Evolutionary conservation across 2,329 filamentous ascomycete species (phyloP), one percentile per base, ranked within the genome.

Genomic region (Mycosphaerella arachidis): DNA sequence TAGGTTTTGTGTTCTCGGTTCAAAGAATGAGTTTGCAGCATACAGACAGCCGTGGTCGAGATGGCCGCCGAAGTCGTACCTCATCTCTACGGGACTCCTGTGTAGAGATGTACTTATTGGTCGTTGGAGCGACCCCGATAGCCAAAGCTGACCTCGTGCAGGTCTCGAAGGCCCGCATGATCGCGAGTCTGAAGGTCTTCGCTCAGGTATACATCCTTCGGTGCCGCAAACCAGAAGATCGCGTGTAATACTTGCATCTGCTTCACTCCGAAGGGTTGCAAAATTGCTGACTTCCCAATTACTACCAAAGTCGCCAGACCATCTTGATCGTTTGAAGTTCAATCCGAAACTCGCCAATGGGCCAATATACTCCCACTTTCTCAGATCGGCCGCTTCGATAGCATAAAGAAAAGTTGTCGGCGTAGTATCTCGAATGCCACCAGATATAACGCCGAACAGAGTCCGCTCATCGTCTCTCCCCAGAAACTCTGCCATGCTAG

Each of bases 271-370:
- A 16, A 82, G 68, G 0, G 76, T 78, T 63, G 78, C 69, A 50
- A 82, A 75, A 63, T 80, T 82, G 24, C 74, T 76, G 9, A 78
- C 78, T 62, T 83, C 80, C 79, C 80, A 82, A 55, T 83, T 83
- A 9, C 77, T 71, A 0, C 81, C 81, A 10, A 81, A 72, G 48
- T 82, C 79, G 2, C 80, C 78, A 0, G 75, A 77, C 80, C 81
- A 83, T 51, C 72, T 69, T 0, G 78, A 77, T 0, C 75, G 68
- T 6, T 69, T 68, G 30, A 74, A 72, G 27, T 77, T 77, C 8
- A 75, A 63, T 0, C 74, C 74, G 5, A 79, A 63, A 53, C 79
- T 70, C 4, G 77, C 63, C 27, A 83, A 67, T 3, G 74, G 73
- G 1, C 79, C 78, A 6, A 79, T 50, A 45, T 79, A 82, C 18